Percentiles rank a stretch among this genome's conserved stretches.
These are phyloP conservation scores for Psilocybe azurescens DNA, from an alignment of 768 basidiomycete genomes.

Conservation along the genomic window DNA sequence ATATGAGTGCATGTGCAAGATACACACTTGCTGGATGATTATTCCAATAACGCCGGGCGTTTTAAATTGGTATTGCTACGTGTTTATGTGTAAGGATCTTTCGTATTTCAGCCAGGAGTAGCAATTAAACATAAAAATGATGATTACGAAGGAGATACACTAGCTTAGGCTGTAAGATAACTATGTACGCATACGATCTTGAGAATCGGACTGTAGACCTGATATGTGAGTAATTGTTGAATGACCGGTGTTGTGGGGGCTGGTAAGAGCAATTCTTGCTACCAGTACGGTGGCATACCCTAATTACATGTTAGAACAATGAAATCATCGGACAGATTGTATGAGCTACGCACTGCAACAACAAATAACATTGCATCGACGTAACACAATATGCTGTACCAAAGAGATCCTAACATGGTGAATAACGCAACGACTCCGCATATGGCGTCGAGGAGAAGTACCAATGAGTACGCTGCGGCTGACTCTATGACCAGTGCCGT, in stretches of 20 bases:
- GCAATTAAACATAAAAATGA: too few species aligned
- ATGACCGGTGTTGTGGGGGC: neutral
- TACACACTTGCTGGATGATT: too few species aligned
- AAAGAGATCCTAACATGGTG: neutral
- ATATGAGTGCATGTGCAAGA: too few species aligned
- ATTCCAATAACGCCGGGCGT: too few species aligned
- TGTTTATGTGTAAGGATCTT: too few species aligned
- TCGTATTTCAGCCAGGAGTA: too few species aligned
- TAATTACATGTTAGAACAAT: neutral
- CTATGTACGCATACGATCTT: too few species aligned
- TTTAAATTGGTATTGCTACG: too few species aligned
- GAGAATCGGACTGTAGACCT: neutral
- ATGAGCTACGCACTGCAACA: neutral
- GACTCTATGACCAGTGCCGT: slow-evolving; percentile 5
- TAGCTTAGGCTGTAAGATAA: too few species aligned
- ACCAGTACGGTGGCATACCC: neutral
- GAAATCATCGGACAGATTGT: neutral
- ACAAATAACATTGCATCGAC: neutral
- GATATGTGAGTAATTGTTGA: neutral
- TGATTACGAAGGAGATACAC: too few species aligned
- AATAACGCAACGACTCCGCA: neutral
- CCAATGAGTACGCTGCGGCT: slow-evolving; percentile 2
- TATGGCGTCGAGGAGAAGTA: neutral
- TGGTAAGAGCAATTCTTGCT: neutral
- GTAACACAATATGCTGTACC: neutral